Percentiles rank a stretch among this genome's conserved stretches.
Evolutionary conservation across 2,329 filamentous ascomycete genomes (phyloP).

Genomic region (Arachnopeziza araneosa): DNA sequence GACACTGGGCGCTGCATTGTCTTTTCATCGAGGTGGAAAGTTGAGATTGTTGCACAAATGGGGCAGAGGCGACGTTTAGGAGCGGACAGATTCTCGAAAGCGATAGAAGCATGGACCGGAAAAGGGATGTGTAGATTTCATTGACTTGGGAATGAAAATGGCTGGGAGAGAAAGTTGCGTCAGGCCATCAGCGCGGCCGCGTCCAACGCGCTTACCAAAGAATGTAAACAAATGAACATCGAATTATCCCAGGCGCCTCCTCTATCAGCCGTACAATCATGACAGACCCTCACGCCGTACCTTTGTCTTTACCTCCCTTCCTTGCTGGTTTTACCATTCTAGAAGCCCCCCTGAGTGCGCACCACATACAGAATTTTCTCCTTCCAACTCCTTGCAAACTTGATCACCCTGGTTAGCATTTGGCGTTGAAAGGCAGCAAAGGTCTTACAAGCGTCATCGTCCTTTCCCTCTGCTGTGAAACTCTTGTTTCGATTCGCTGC

Average conservation of each 20-base stretch:
- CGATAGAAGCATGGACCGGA: no score
- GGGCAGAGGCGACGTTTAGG: no score
- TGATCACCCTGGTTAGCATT: neutral
- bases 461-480: constrained; percentile 18
- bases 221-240: neutral
- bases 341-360: constrained; percentile 15
- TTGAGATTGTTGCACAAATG: no score
- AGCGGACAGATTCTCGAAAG: no score
- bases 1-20: no score
- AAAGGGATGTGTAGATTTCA: no score
- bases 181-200: no score
- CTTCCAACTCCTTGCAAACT: constrained; percentile 16
- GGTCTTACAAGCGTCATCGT: constrained; percentile 26
- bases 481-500: constrained; percentile 19
- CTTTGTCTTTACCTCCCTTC: neutral
- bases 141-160: no score
- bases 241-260: neutral
- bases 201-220: neutral
- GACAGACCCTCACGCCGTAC: neutral
- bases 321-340: constrained; percentile 15
- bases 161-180: no score
- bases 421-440: neutral
- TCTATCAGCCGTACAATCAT: neutral
- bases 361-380: constrained; percentile 10
- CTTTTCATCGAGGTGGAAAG: no score